Conservation (phyloP, 768 basidiomycete genomes). For the Daedalea quercina region DNA sequence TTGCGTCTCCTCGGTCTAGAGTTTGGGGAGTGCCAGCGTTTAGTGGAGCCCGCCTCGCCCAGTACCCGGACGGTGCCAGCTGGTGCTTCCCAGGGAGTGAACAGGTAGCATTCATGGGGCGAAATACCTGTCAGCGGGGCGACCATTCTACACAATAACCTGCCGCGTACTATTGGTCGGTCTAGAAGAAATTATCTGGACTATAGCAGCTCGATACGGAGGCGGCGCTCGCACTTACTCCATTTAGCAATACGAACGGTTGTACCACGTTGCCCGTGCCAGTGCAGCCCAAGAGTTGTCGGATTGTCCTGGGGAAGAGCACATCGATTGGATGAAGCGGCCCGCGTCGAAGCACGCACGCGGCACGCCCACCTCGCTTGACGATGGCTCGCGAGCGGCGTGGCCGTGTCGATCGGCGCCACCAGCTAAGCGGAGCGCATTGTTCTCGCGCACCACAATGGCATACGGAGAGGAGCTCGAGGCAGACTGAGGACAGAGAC, state of each 20-base stretch:
- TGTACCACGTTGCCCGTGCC: too few species aligned
- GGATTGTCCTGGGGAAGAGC: neutral
- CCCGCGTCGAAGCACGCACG: neutral
- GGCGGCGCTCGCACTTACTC: constrained; percentile 1
- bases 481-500: neutral
- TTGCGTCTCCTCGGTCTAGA: neutral
- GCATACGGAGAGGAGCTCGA: neutral
- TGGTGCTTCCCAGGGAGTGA: too few species aligned
- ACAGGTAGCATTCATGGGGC: too few species aligned
- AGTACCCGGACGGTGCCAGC: too few species aligned
- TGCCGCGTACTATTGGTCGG: neutral
- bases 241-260: neutral
- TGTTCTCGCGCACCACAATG: neutral
- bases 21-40: neutral
- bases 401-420: neutral
- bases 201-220: neutral
- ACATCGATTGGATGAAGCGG: neutral
- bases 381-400: neutral
- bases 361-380: neutral
- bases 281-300: neutral
- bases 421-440: neutral
- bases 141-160: too few species aligned
- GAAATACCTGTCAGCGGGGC: too few species aligned
- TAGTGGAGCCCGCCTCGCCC: neutral
- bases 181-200: neutral